Evolutionary conservation across 495 filamentous ascomycete genomes (phyloP).

Genomic region (Penicillium turbatum): DNA sequence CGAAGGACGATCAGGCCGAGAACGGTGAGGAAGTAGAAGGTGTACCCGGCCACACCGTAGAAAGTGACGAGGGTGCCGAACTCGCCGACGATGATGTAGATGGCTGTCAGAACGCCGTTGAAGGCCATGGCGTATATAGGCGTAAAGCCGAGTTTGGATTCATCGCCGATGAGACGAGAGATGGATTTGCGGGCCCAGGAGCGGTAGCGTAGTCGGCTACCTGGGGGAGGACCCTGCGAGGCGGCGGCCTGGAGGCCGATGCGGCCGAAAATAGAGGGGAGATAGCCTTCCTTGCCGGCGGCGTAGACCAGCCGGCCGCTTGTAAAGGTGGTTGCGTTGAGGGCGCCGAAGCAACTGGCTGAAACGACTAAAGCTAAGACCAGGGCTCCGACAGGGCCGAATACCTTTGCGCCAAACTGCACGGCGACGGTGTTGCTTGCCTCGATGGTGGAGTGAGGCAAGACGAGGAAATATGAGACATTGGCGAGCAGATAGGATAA

Average conservation of each 20-base stretch:
- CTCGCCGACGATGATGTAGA: constrained; percentile 81
- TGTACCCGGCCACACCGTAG: constrained; percentile 94
- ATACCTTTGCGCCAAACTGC: constrained; percentile 85
- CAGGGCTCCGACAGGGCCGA: constrained; percentile 76
- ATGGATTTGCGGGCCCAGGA: constrained; percentile 56
- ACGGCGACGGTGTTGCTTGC: constrained; percentile 89
- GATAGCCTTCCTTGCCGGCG: constrained; percentile 91
- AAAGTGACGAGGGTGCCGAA: constrained; percentile 91
- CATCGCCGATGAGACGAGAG: constrained; percentile 54
- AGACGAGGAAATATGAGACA: constrained; percentile 87
- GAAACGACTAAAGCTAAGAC: constrained; percentile 85
- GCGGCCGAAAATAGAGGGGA: constrained; percentile 76
- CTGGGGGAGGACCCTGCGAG: constrained; percentile 22
- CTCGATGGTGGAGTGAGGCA: constrained; percentile 76
- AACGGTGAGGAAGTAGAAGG: constrained; percentile 94
- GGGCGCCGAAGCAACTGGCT: constrained; percentile 82
- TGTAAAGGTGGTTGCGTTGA: constrained; percentile 95
- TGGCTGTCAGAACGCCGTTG: constrained; percentile 65
- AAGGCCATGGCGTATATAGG: constrained; percentile 85
- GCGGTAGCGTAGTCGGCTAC: constrained; percentile 48
- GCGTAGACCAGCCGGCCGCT: constrained; percentile 87
- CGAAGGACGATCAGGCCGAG: constrained; percentile 87
- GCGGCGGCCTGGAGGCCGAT: constrained; percentile 63
- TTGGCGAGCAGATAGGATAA: constrained; percentile 86
- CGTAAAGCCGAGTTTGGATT: constrained; percentile 65